These are phyloP conservation scores for Codiaeum variegatum DNA, from an alignment of 441 rosid genomes.

Conservation along the genomic window DNA sequence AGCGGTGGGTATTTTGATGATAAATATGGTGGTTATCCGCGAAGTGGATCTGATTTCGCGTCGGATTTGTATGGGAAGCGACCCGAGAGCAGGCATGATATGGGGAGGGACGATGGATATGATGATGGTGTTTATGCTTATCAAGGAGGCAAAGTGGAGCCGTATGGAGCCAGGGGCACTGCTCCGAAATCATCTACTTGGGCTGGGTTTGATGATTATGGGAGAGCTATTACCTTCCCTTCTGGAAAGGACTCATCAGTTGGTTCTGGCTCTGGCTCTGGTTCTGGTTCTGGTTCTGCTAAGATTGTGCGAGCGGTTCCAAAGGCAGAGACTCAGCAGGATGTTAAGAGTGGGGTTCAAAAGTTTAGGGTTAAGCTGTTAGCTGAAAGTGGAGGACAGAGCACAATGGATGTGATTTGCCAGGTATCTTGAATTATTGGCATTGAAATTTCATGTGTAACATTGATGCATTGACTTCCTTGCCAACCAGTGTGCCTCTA, in stretches of 20 bases:
- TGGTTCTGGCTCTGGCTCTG: conserved; percentile 31
- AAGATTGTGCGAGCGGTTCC: conserved; percentile 94
- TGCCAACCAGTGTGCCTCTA: background rate
- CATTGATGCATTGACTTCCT: background rate
- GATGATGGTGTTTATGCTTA: conserved; percentile 90
- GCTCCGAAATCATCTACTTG: conserved; percentile 73
- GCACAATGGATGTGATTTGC: conserved; percentile 88
- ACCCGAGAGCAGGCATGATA: conserved; percentile 46
- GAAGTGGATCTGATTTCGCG: conserved; percentile 50
- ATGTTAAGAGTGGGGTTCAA: conserved; percentile 79
- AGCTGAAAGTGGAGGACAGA: conserved; percentile 81
- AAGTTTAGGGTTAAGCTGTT: conserved; percentile 87
- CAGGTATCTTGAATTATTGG: conserved; percentile 42
- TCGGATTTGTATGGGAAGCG: conserved; percentile 58
- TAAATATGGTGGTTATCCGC: conserved; percentile 39
- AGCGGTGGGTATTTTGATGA: conserved; percentile 43
- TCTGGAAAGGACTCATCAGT: conserved; percentile 49
- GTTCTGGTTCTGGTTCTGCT: conserved; percentile 32
- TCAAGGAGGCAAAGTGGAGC: conserved; percentile 81
- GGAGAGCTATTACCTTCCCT: conserved; percentile 62
- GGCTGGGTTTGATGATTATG: conserved; percentile 86
- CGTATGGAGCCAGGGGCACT: conserved; percentile 93
- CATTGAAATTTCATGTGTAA: background rate
- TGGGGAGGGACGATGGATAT: conserved; percentile 47
- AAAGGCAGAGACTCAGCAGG: conserved; percentile 81